Base-by-base conservation (phyloP, 169 alveolate species). In the Plasmodium berghei region DNA sequence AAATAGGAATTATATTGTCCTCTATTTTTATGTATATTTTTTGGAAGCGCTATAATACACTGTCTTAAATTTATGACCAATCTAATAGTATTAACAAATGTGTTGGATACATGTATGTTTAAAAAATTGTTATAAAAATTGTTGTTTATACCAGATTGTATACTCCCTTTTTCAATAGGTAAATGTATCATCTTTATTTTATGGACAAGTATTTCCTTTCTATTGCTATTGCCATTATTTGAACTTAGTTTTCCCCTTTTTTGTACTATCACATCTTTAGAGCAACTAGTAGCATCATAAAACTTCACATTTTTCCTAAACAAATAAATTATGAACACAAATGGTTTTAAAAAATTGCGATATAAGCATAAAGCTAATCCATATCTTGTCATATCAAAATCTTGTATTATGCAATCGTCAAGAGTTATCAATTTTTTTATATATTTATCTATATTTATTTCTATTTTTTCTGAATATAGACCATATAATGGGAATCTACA, bases 381-480 rank as follows among this genome's bases (percentile, higher is more conserved):
- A 62, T 56, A 64, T 58, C 40, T 77, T 24, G 61, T 77, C 71
- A 77, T 26, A 46, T 77, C 89, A 14, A 77, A 77, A 45, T 77
- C 89, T 18, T 77, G 89, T 5, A 62, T 49, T 12, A 16, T 64
- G 48, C 75, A 77, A 14, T 77, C 58, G 26, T 77, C 46, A n/a
- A 77, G 26, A 9, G 75, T 42, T 49, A 54, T 3, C 9, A 77
- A n/a, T 28, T 26, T 77, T 22, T 40, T 66, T 64, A 77, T 12
- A 10, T 18, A 22, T 16, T 42, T 34, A 49, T 49, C 59, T 34
- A 77, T 24, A 20, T 34, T 18, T 34, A 77, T 46, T 18, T 63
- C 56, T 24, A 48, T 26, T 70, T 12, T 77, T 24, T 48, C 52
- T 20, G 54, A 10, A 5, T n/a, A 24, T 2, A 77, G 56, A 8